Evolutionary conservation across 2,329 filamentous ascomycete species (phyloP), one percentile per base, ranked within the genome.

Genomic region (Calonectria ilicicola): DNA sequence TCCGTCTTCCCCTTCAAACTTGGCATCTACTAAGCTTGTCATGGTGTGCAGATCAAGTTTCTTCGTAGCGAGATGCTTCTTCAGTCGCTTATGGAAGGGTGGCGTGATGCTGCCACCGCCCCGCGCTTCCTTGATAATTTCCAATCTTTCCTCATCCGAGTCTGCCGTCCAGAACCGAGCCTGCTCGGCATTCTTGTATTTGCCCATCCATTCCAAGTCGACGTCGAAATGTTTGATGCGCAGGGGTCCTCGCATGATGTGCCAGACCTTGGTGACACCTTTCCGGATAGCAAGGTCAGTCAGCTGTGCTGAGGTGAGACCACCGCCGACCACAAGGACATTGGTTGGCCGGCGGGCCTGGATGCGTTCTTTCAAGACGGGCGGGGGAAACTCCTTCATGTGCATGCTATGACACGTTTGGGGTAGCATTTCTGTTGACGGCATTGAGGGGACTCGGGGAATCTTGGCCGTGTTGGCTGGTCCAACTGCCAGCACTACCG

Each of bases 91-190:
- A 74, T 91, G 85, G 81, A 92, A 95, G 0, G 87, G 85, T 0
- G 93, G 92, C 5, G 92, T 95, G 75, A 96, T 90, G 81, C 93
- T 95, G n/a, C 94, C 94, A 2, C 94, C 94, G 19, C 92, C 91
- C 8, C 93, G 88, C 0, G 94, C 94, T 53, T 86, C 83, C 74
- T 88, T 87, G 74, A 94, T 88, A 82, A 94, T 93, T 42, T 91
- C 87, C 35, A 92, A 87, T 3, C 93, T 88, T 82, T 96, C 89
- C 29, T 91, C 88, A 72, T 95, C 92, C 7, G 89, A 90, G 76
- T 95, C 93, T 4, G 93, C 93, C 8, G 90, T 91, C 93, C 93
- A 96, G 82, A 96, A 97, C 0, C 89, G 88, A 0, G 94, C 92
- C 80, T 96, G 93, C 76, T 94, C 91, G 67, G 91, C 89, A 80